phyloP scores from a whole-genome alignment of 805 yeast genomes.

The Yamadazyma paraphyllophila region DNA sequence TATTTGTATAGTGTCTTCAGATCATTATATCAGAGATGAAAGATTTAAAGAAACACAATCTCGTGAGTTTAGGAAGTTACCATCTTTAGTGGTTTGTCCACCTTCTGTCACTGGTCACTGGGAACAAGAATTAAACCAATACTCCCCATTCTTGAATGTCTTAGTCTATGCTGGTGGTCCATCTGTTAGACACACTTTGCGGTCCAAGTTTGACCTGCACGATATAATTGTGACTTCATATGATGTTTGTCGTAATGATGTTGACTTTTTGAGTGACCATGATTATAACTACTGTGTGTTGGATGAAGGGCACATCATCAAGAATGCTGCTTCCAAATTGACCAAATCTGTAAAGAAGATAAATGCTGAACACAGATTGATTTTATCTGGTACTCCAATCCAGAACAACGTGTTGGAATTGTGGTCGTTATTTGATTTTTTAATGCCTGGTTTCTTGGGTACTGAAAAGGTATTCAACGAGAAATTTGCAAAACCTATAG shows the following conservation, averaged over 20 bases:
- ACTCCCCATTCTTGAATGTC: conserved; percentile 82
- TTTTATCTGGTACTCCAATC: conserved; percentile 95
- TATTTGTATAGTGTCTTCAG: conserved; percentile 94
- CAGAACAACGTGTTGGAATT: conserved; percentile 94
- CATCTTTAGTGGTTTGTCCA: conserved; percentile 89
- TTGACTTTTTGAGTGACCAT: conserved; percentile 53
- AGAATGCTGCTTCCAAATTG: conserved; percentile 83
- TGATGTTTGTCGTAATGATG: conserved; percentile 94
- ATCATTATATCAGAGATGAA: conserved; percentile 81
- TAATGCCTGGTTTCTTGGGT: conserved; percentile 98
- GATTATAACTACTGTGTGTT: conserved; percentile 92
- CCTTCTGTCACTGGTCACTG: conserved; percentile 98
- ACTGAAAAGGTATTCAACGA: conserved; percentile 93
- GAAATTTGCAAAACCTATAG: conserved; percentile 95
- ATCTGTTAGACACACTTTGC: conserved; percentile 55
- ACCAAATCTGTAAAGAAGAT: conserved; percentile 84
- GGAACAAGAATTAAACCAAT: conserved; percentile 91
- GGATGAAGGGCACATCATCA: conserved; percentile 97
- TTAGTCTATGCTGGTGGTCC: conserved; percentile 95
- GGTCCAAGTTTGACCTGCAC: conserved; percentile 49
- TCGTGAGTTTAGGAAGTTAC: conserved; percentile 68
- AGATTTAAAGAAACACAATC: conserved; percentile 60
- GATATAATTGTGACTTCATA: conserved; percentile 93
- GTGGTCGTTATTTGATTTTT: conserved; percentile 96
- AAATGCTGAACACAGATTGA: conserved; percentile 83